These are phyloP conservation scores for Pseudocercospora fuligena DNA, from an alignment of 2,329 filamentous ascomycete species.

Conservation along the genomic window DNA sequence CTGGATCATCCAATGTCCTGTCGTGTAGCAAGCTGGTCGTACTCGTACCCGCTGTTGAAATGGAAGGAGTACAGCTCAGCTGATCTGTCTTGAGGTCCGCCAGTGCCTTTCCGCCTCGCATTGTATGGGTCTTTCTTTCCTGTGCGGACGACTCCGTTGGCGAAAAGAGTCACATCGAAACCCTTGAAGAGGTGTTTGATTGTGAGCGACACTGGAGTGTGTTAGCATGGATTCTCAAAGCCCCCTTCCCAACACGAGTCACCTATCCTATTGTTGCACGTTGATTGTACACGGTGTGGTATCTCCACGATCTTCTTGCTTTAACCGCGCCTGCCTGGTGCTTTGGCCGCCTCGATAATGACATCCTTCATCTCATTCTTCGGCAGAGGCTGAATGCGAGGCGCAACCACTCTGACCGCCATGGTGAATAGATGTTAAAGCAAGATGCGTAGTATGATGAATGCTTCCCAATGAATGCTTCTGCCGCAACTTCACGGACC, in stretches of 20 bases:
- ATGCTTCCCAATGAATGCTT: too few relatives aligned
- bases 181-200: constrained; percentile 94
- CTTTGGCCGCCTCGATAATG: constrained; percentile 73
- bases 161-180: constrained; percentile 96
- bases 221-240: constrained; percentile 11
- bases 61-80: too few relatives aligned
- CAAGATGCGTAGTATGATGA: constrained; percentile 9
- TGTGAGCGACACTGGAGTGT: constrained; percentile 74
- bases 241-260: constrained; percentile 39
- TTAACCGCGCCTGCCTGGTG: constrained; percentile 50
- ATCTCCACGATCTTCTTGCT: constrained; percentile 73
- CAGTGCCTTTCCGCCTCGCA: constrained; percentile 68
- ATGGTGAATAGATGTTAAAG: constrained; percentile 25
- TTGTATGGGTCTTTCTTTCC: constrained; percentile 99
- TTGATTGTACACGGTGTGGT: constrained; percentile 83
- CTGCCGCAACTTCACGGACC: too few relatives aligned
- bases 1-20: too few relatives aligned
- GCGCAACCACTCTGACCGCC: constrained; percentile 83
- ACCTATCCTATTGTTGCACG: constrained; percentile 84
- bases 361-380: constrained; percentile 85
- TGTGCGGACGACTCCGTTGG: constrained; percentile 95
- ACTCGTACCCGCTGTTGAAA: too few relatives aligned
- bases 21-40: too few relatives aligned
- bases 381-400: constrained; percentile 80
- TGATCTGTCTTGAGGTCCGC: constrained; percentile 47